A percentile compares a stretch with the other conserved stretches of the same genome.
Conservation (phyloP, 2,329 filamentous ascomycete species). For the Cucurbitaria berberidis region DNA sequence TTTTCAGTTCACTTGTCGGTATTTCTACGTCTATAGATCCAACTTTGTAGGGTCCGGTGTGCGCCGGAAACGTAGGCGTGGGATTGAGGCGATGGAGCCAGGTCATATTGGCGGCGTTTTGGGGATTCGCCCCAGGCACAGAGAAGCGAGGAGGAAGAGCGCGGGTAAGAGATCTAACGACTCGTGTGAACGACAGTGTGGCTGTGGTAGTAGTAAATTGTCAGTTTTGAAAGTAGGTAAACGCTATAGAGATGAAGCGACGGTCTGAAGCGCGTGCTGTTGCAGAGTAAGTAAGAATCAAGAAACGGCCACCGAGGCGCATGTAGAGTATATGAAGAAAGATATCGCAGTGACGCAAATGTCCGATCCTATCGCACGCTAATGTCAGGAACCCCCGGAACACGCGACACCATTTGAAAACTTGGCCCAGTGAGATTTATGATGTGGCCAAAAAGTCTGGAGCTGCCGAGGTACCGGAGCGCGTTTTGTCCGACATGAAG, state of each 20-base stretch:
- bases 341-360: conserved; percentile 34
- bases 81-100: conserved; percentile 63
- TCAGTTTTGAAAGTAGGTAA: neutral
- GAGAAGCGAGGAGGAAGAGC: conserved; percentile 19
- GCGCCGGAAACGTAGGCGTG: conserved; percentile 74
- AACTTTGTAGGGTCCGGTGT: conserved; percentile 78
- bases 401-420: conserved; percentile 27
- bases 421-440: conserved; percentile 23
- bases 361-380: conserved; percentile 25
- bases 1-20: conserved; percentile 62
- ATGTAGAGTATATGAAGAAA: conserved; percentile 6
- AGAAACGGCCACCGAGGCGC: conserved; percentile 1
- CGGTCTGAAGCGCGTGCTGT: neutral
- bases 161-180: conserved; percentile 26
- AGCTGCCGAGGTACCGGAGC: conserved; percentile 26
- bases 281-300: neutral
- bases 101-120: conserved; percentile 41
- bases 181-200: conserved; percentile 41
- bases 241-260: neutral
- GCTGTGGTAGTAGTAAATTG: neutral
- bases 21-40: conserved; percentile 83
- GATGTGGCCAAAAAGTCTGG: conserved; percentile 20
- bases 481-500: conserved; percentile 16
- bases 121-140: conserved; percentile 10
- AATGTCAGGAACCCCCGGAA: conserved; percentile 36